These are phyloP conservation scores for Ganoderma leucocontextum DNA, from an alignment of 1,284 basidiomycete species.

Conservation along the genomic window DNA sequence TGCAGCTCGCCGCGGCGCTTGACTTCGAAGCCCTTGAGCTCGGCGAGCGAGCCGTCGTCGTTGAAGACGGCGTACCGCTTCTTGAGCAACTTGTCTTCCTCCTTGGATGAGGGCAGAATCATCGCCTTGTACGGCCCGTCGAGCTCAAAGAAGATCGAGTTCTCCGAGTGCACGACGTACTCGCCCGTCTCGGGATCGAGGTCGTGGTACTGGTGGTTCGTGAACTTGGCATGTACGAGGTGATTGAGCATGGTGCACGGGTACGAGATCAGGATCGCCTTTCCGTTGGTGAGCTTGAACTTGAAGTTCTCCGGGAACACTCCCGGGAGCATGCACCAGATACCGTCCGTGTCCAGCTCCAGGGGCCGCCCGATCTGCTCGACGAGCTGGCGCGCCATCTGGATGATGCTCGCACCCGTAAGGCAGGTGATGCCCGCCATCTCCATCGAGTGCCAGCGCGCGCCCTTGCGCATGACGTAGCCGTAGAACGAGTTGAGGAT, in stretches of 20 bases:
- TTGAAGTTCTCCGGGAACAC: conserved; percentile 98
- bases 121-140: conserved; percentile 99
- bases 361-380: conserved; percentile 98
- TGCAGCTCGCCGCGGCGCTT: conserved; percentile 98
- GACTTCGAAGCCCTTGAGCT: conserved; percentile 99
- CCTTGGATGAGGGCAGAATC: conserved; percentile 99
- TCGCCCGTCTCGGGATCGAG: conserved; percentile 85
- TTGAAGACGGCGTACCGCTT: conserved; percentile 99
- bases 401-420: conserved; percentile 99
- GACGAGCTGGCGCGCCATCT: conserved; percentile 98
- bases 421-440: conserved; percentile 99
- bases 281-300: conserved; percentile 91
- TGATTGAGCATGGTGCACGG: conserved; percentile 99
- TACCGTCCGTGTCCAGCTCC: conserved; percentile 98
- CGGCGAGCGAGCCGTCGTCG: conserved; percentile 95
- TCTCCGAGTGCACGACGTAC: conserved; percentile 92
- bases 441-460: conserved; percentile 99
- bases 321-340: conserved; percentile 99
- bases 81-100: conserved; percentile 98
- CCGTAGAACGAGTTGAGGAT: conserved; percentile 99
- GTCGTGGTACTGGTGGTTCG: conserved; percentile 98
- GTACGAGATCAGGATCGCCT: conserved; percentile 93
- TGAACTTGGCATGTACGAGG: conserved; percentile 94
- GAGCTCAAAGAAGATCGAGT: conserved; percentile 99
- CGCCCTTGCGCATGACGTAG: conserved; percentile 99